These are phyloP conservation scores for Musa itinerans DNA, from an alignment of 176 grass and related monocot species.

Conservation along the genomic window DNA sequence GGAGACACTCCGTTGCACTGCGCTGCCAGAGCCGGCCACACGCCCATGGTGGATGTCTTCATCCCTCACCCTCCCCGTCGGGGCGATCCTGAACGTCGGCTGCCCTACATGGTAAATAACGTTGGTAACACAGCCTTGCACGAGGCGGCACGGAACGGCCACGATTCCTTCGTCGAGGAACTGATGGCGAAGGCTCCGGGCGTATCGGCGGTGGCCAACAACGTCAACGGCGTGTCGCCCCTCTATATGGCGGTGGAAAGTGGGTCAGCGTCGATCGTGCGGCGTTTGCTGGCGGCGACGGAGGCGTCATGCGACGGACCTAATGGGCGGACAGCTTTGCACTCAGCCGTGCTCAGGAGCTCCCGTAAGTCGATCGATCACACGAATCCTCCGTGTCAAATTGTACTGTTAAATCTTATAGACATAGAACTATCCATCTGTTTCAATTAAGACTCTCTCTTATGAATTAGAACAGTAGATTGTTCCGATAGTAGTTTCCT, in stretches of 20 bases:
- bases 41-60: background rate
- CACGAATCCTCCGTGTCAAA: too few relatives aligned
- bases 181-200: constrained; percentile 4
- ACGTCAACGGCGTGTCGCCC: constrained; percentile 3
- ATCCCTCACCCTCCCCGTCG: background rate
- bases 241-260: constrained; percentile 7
- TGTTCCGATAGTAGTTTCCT: too few relatives aligned
- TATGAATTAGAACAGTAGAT: too few relatives aligned
- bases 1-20: constrained; percentile 28
- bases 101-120: constrained; percentile 1
- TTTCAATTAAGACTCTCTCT: too few relatives aligned
- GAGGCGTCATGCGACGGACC: constrained; percentile 10
- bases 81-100: background rate
- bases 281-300: background rate
- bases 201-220: background rate
- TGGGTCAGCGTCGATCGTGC: background rate
- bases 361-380: background rate
- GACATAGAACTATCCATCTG: too few relatives aligned
- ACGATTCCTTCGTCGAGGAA: background rate
- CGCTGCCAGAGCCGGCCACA: constrained; percentile 5
- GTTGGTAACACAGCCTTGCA: constrained; percentile 22
- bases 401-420: too few relatives aligned
- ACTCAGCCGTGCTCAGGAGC: constrained; percentile 20
- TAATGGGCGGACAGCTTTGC: constrained; percentile 22
- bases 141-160: background rate